Conservation (phyloP, 2,329 filamentous ascomycete genomes). For the Cercospora zeina region DNA sequence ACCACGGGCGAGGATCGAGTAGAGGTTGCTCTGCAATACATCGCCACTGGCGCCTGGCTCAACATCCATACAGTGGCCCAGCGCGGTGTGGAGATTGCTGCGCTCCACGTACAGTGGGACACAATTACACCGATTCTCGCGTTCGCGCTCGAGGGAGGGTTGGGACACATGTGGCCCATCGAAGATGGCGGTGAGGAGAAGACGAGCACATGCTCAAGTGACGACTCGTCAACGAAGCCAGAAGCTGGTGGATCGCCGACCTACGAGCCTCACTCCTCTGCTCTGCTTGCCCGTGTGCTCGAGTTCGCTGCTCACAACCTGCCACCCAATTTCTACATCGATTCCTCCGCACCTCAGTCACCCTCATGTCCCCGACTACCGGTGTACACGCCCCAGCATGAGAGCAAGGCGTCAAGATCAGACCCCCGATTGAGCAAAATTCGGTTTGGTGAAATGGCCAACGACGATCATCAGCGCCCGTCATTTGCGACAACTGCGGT, state of each 20-base stretch:
- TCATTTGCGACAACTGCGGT: conserved; percentile 52
- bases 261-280: conserved; percentile 58
- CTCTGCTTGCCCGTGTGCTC: conserved; percentile 57
- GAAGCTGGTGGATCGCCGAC: conserved; percentile 31
- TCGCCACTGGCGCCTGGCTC: conserved; percentile 62
- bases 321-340: conserved; percentile 60
- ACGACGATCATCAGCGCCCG: conserved; percentile 45
- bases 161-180: conserved; percentile 43
- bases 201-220: conserved; percentile 44
- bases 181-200: conserved; percentile 37
- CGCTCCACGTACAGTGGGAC: conserved; percentile 61
- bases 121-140: conserved; percentile 62
- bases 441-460: conserved; percentile 68
- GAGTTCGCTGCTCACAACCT: conserved; percentile 63
- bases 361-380: conserved; percentile 53
- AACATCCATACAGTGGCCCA: conserved; percentile 56
- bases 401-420: conserved; percentile 43
- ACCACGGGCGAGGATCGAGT: conserved; percentile 31
- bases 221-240: conserved; percentile 32
- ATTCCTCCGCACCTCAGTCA: conserved; percentile 52
- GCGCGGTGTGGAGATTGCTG: conserved; percentile 62
- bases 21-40: conserved; percentile 59
- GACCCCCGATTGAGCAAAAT: conserved; percentile 63
- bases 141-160: conserved; percentile 57
- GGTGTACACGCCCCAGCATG: conserved; percentile 24